Evolutionary conservation across 257 asterid species (phyloP), one percentile per base, ranked within the genome.

Genomic region (Leonotis leonurus): DNA sequence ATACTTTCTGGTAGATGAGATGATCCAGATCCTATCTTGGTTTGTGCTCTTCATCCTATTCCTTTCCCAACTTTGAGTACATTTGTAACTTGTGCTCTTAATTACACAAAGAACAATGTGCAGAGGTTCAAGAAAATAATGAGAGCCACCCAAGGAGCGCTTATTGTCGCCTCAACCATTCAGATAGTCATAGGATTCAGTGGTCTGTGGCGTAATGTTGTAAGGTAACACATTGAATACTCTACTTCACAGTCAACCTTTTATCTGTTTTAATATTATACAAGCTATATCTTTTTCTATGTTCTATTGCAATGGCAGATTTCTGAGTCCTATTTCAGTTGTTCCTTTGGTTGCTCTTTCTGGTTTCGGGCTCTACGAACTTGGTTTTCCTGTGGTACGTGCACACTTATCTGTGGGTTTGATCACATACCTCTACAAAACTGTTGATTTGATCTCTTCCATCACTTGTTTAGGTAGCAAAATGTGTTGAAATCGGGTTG

Each of bases 61-160:
- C 13, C 11, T 12, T 17, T n/a, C 51, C 9, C 2, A 51, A n/a
- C 13, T 33, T 3, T 8, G 7, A 12, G 12, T 12, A 33, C 9
- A 0, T 12, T 33, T 33, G 11, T 2, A 33, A 2, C n/a, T 48
- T 45, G 37, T 48, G 11, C 16, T 18, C 40, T 29, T 44, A 51
- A n/a, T n/a, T 54, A 45, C 54, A 8, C 12, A n/a, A n/a, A n/a
- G n/a, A n/a, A n/a, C n/a, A n/a, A 8, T 39, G 7, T 69, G 65
- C 81, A 86, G 95, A 84, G 64, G 71, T 89, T 89, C 81, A 81
- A 72, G 78, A 89, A 89, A 77, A 74, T 74, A 68, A 89, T 89
- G 96, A 74, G 96, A 68, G 97, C 97, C 18, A 82, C 94, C 1
- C 97, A 89, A 46, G 97, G 97, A 16, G 94, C 97, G 45, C 76